Evolutionary conservation across 305 asterid species (phyloP), one percentile per base, ranked within the genome.

Genomic region (Caryopteris hybrid): DNA sequence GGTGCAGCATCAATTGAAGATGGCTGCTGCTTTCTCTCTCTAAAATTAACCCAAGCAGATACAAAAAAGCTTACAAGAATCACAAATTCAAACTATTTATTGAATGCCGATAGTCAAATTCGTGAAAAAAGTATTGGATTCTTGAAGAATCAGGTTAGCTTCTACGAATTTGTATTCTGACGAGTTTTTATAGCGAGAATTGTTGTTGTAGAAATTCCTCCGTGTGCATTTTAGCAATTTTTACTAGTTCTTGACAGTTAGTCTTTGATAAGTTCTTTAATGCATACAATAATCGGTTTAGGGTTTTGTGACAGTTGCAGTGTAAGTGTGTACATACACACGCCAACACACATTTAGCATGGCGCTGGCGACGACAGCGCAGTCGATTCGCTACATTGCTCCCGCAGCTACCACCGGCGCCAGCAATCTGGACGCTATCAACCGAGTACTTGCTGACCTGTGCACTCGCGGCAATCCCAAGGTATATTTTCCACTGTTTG

Each of bases 391-490:
- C 55, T 87, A 85, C 80, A 66, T 69, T 72, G 82, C 80, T 14
- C 83, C 96, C 25, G 85, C 80, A 18, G 47, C 86, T 12, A 75
- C 89, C 73, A 61, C 92, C 61, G 90, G 89, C 48, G 81, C 87
- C 13, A 86, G 86, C 17, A 86, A 85, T 70, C 71, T 85, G 20
- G 98, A 93, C 47, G 81, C 91, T 18, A 83, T 92, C 67, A 80
- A 84, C 53, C 79, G 90, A 18, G 83, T 89, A 5, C 86, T 92
- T 34, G 78, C 87, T 12, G 93, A 87, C 70, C 85, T 91, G 55
- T 88, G 91, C 80, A 78, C 78, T 65, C 85, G 90, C 36, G 90
- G 90, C 58, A 85, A 71, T 74, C 93, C 89, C n/a, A 87, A 85
- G 95, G 98, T 88, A 5, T 20, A 34, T 25, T 11, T 12, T 70